These are phyloP conservation scores for Pharnaceum exiguum DNA, from an alignment of 148 eudicot genomes.

Conservation along the genomic window DNA sequence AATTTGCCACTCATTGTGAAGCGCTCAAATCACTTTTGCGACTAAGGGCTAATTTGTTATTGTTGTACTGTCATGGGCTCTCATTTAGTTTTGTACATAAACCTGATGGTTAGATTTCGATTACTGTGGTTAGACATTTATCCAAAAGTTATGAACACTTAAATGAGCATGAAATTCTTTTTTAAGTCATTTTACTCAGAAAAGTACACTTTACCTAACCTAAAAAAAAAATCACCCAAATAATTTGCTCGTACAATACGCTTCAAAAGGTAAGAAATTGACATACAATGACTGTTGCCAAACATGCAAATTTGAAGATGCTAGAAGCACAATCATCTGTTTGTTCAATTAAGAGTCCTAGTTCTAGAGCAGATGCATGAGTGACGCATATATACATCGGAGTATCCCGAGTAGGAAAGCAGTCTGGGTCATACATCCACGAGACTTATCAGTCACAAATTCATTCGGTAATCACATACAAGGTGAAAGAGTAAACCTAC, in stretches of 20 bases:
- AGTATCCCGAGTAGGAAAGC: conserved; percentile 28
- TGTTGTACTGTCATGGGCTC: no score
- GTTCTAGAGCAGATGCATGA: conserved; percentile 1
- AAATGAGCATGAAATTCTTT: not conserved
- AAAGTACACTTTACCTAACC: no score
- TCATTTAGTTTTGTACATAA: no score
- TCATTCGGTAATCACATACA: conserved; percentile 5
- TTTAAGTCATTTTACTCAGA: not conserved
- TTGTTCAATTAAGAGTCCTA: not conserved
- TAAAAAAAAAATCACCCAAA: no score
- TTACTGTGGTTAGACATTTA: no score
- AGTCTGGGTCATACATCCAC: conserved; percentile 1
- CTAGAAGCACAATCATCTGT: not conserved
- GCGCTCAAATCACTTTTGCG: no score
- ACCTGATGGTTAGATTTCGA: no score
- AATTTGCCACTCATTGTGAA: no score
- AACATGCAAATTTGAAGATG: not conserved
- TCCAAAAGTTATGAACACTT: not conserved
- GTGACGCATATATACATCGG: conserved; percentile 23
- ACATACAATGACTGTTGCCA: not conserved
- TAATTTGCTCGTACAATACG: no score
- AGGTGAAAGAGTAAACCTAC: conserved; percentile 1
- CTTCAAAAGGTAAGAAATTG: no score
- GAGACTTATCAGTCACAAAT: not conserved
- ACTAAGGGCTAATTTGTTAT: no score